Evolutionary conservation across 805 yeast species (phyloP).

Genomic region (Starmerella sp.): DNA sequence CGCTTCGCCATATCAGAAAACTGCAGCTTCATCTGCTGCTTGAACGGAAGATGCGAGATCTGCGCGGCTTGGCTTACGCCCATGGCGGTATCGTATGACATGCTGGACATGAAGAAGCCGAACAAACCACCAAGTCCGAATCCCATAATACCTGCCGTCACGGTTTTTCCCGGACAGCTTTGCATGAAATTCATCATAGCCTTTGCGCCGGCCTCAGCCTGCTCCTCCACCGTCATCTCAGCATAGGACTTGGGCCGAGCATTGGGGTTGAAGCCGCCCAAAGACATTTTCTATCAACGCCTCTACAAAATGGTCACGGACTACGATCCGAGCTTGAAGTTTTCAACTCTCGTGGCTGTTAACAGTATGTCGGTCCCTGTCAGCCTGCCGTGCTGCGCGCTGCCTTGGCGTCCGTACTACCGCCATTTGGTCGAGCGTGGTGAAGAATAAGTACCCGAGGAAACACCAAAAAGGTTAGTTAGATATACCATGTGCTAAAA

Average conservation of each 20-base stretch:
- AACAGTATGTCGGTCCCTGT: neutral
- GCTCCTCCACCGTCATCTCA: constrained; percentile 83
- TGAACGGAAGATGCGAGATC: constrained; percentile 75
- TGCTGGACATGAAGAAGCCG: constrained; percentile 74
- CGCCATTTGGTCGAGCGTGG: no score
- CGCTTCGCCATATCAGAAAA: constrained; percentile 85
- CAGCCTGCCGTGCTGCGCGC: neutral
- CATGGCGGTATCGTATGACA: constrained; percentile 78
- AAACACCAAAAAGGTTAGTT: no score
- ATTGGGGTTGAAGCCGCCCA: constrained; percentile 11
- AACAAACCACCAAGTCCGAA: constrained; percentile 91
- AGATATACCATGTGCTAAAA: no score
- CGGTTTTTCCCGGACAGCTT: constrained; percentile 91
- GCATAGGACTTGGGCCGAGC: constrained; percentile 36
- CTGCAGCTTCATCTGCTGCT: constrained; percentile 84
- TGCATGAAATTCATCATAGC: constrained; percentile 74
- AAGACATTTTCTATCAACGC: constrained; percentile 13
- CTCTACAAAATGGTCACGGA: neutral
- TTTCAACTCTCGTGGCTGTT: neutral
- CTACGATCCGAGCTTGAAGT: neutral
- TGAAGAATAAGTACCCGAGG: no score
- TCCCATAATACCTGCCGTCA: constrained; percentile 86
- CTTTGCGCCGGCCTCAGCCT: constrained; percentile 80
- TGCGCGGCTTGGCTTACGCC: constrained; percentile 39
- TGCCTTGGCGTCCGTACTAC: no score